These are phyloP conservation scores for Shiraia sp. DNA, from an alignment of 2,329 filamentous ascomycete genomes.

Conservation along the genomic window DNA sequence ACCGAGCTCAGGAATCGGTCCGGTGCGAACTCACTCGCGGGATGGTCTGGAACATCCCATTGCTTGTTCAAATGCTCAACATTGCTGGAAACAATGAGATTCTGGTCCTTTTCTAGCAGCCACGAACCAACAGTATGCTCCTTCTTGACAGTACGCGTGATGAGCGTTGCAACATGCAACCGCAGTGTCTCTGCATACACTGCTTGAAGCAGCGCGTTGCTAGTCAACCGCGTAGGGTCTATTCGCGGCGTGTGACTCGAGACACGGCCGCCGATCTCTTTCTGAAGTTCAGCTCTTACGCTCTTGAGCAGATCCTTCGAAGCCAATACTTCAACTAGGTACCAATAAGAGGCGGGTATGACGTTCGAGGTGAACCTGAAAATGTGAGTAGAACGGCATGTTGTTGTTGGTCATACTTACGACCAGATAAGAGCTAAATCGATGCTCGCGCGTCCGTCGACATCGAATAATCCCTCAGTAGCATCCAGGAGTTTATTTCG, in stretches of 20 bases:
- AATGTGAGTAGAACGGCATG: too few relatives aligned
- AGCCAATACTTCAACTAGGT: conserved; percentile 4
- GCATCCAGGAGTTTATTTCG: conserved; percentile 11
- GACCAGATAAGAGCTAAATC: conserved; percentile 12
- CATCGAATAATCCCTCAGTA: conserved; percentile 15
- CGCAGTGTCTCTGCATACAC: conserved; percentile 18
- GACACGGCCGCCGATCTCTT: background rate
- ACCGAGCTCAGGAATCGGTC: conserved; percentile 10
- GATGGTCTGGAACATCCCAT: conserved; percentile 10
- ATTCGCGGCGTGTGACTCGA: background rate
- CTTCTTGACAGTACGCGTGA: conserved; percentile 8
- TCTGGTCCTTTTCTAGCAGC: conserved; percentile 6
- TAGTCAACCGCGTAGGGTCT: conserved; percentile 1
- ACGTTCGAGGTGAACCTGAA: conserved; percentile 13
- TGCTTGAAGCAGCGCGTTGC: conserved; percentile 12
- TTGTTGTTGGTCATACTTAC: conserved; percentile 7
- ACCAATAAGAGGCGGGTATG: conserved; percentile 16
- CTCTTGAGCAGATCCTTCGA: background rate
- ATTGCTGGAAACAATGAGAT: conserved; percentile 11
- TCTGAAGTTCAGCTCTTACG: background rate
- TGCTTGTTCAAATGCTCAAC: conserved; percentile 5
- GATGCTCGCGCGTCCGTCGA: conserved; percentile 8
- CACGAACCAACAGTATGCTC: conserved; percentile 6
- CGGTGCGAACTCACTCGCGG: conserved; percentile 2
- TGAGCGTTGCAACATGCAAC: conserved; percentile 5